Conservation (phyloP, 2,329 filamentous ascomycete species). For the Stagonosporopsis cucurbitacearum region DNA sequence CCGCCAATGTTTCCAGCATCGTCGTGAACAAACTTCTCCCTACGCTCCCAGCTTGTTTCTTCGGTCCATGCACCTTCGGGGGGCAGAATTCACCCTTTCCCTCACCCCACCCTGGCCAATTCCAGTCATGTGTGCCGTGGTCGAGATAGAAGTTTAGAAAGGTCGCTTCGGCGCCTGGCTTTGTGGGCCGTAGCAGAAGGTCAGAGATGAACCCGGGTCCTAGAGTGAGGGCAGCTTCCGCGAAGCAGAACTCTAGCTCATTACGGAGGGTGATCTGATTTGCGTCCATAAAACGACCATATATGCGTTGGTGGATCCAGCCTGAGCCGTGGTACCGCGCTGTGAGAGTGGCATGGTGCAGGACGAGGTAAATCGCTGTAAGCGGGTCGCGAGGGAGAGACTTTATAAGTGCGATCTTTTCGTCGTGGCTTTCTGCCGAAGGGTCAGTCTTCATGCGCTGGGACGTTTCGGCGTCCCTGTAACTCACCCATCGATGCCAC, state of each 20-base stretch:
- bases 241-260: slow-evolving; percentile 41
- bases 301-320: slow-evolving; percentile 40
- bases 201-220: slow-evolving; percentile 37
- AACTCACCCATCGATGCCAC: slow-evolving; percentile 28
- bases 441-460: slow-evolving; percentile 5
- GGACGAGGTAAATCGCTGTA: slow-evolving; percentile 35
- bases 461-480: not conserved
- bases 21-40: slow-evolving; percentile 31
- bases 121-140: slow-evolving; percentile 35
- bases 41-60: slow-evolving; percentile 16
- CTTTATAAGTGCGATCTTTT: slow-evolving; percentile 31
- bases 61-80: slow-evolving; percentile 39
- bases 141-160: slow-evolving; percentile 42
- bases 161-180: slow-evolving; percentile 21
- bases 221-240: slow-evolving; percentile 33
- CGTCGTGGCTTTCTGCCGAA: slow-evolving; percentile 19
- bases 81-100: slow-evolving; percentile 32
- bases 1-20: slow-evolving; percentile 36
- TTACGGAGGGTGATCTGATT: slow-evolving; percentile 37
- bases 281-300: slow-evolving; percentile 39
- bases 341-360: slow-evolving; percentile 37
- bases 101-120: slow-evolving; percentile 26
- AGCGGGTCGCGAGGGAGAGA: slow-evolving; percentile 34
- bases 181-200: slow-evolving; percentile 24
- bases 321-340: slow-evolving; percentile 43